phyloP scores from a whole-genome alignment of 2,329 filamentous ascomycete species.

The Exophiala xenobiotica region DNA sequence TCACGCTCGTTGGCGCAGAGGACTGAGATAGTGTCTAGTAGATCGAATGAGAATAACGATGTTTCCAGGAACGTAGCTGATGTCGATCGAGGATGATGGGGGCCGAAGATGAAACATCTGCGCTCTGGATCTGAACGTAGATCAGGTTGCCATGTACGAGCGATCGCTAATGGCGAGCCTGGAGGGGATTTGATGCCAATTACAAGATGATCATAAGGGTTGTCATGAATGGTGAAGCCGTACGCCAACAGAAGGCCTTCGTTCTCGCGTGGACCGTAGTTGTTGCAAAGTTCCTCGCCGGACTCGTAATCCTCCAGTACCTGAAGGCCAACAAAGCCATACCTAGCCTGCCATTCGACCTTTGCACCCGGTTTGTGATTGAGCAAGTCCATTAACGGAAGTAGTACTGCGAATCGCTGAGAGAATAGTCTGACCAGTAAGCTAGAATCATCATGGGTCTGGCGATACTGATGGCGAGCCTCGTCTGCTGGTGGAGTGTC shows the following conservation, averaged over 20 bases:
- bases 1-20: slow-evolving; percentile 45
- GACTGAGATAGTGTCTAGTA: slow-evolving; percentile 44
- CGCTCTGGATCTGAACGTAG: slow-evolving; percentile 36
- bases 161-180: slow-evolving; percentile 40
- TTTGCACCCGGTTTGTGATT: slow-evolving; percentile 66
- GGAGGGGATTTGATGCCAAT: slow-evolving; percentile 41
- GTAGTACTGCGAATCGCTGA: slow-evolving; percentile 66
- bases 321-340: slow-evolving; percentile 40
- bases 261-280: slow-evolving; percentile 75
- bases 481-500: slow-evolving; percentile 32
- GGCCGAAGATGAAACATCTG: slow-evolving; percentile 47
- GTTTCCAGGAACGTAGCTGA: slow-evolving; percentile 39
- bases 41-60: slow-evolving; percentile 44
- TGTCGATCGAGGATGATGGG: slow-evolving; percentile 43
- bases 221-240: slow-evolving; percentile 45
- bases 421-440: slow-evolving; percentile 41
- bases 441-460: slow-evolving; percentile 30
- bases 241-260: slow-evolving; percentile 59
- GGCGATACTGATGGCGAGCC: slow-evolving; percentile 31
- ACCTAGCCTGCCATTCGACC: slow-evolving; percentile 57
- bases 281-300: slow-evolving; percentile 63
- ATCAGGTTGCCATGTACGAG: slow-evolving; percentile 34
- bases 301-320: slow-evolving; percentile 49
- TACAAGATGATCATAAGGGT: slow-evolving; percentile 46
- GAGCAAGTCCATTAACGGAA: slow-evolving; percentile 69